These are phyloP conservation scores for Septoria petroselini DNA, from an alignment of 2,329 filamentous ascomycete species.

Conservation along the genomic window DNA sequence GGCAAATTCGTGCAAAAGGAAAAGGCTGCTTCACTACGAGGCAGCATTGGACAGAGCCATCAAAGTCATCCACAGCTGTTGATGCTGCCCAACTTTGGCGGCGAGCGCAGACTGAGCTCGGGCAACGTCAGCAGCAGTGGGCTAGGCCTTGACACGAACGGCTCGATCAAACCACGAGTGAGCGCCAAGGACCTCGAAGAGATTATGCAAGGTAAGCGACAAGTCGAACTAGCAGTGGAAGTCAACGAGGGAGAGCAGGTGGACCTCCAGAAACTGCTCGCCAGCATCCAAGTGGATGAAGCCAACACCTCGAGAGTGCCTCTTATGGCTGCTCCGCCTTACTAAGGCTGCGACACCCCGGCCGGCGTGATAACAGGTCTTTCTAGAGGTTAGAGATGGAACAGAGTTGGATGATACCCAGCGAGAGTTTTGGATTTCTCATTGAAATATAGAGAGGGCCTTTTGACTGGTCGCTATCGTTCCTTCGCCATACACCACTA, in stretches of 20 bases:
- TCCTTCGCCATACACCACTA: too few relatives aligned
- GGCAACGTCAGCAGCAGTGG: slow-evolving; percentile 22
- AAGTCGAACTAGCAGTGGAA: slow-evolving; percentile 15
- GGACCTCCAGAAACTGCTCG: slow-evolving; percentile 17
- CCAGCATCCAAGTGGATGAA: slow-evolving; percentile 16
- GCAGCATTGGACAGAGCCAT: slow-evolving; percentile 25
- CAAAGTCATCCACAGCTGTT: slow-evolving; percentile 27
- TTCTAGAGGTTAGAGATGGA: too few relatives aligned
- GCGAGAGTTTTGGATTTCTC: too few relatives aligned
- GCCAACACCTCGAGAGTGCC: slow-evolving; percentile 11
- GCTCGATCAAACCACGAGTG: slow-evolving; percentile 15
- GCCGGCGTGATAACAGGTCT: too few relatives aligned
- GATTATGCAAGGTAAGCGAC: slow-evolving; percentile 24
- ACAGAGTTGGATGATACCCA: too few relatives aligned
- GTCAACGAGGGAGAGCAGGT: slow-evolving; percentile 2
- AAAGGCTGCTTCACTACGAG: slow-evolving; percentile 24
- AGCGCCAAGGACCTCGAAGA: slow-evolving; percentile 26
- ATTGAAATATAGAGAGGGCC: too few relatives aligned
- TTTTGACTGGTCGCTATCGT: too few relatives aligned
- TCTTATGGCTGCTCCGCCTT: slow-evolving; percentile 20
- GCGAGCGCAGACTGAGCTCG: slow-evolving; percentile 23
- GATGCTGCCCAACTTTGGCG: slow-evolving; percentile 26
- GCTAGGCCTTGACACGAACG: slow-evolving; percentile 3
- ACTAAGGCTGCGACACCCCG: slow-evolving; percentile 4
- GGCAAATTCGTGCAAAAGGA: slow-evolving; percentile 25